phyloP scores from a whole-genome alignment of 768 basidiomycete species.

The Sutorius australiensis region DNA sequence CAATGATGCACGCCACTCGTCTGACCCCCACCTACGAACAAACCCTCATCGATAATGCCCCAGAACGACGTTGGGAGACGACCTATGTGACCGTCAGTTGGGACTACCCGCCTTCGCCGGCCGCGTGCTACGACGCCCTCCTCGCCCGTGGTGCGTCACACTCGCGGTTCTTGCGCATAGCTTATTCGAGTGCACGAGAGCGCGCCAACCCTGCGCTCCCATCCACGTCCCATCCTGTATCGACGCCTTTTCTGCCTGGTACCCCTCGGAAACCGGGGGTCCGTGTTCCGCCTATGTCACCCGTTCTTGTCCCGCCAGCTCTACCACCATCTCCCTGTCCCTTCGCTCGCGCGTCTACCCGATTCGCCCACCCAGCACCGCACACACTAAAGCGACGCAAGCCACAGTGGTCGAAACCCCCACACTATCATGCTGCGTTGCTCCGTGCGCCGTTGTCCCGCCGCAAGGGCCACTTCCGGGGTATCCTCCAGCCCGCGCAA shows the following conservation, averaged over 20 bases:
- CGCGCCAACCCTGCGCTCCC: neutral
- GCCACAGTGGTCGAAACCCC: constrained; percentile 24
- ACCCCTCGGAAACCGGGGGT: neutral
- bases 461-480: constrained; percentile 26
- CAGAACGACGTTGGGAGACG: constrained; percentile 9
- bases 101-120: constrained; percentile 19
- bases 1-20: constrained; percentile 11
- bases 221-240: neutral
- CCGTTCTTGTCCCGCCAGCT: no score
- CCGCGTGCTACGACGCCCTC: constrained; percentile 17
- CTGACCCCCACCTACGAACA: constrained; percentile 7
- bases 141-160: constrained; percentile 25
- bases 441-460: constrained; percentile 25
- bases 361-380: constrained; percentile 5
- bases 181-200: constrained; percentile 14
- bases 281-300: neutral
- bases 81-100: constrained; percentile 16
- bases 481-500: constrained; percentile 13
- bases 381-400: constrained; percentile 12
- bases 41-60: neutral
- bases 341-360: constrained; percentile 6
- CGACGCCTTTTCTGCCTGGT: neutral
- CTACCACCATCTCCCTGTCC: neutral
- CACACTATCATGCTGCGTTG: constrained; percentile 27
- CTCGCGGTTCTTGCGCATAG: constrained; percentile 27